Evolutionary conservation across 2,329 filamentous ascomycete species (phyloP).

Genomic region (Diplocarpon mali): DNA sequence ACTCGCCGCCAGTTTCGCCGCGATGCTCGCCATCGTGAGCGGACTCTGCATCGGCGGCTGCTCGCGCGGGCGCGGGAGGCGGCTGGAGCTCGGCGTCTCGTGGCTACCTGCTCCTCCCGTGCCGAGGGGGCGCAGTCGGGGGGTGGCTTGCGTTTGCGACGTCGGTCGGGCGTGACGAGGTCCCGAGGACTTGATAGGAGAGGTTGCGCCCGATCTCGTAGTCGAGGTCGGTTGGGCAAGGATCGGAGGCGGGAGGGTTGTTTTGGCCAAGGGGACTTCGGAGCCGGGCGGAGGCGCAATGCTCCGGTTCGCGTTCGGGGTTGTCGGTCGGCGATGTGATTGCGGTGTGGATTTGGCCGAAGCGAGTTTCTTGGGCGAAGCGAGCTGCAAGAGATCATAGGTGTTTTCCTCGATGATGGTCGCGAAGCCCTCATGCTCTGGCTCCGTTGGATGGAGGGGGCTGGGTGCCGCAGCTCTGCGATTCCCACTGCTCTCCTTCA

Average conservation of each 20-base stretch:
- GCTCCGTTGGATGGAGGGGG: not conserved
- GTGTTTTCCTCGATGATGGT: slow-evolving; percentile 39
- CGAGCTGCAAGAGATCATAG: slow-evolving; percentile 31
- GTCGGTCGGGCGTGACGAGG: slow-evolving; percentile 3
- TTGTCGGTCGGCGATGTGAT: not conserved
- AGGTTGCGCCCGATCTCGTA: slow-evolving; percentile 3
- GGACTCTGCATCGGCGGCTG: slow-evolving; percentile 39
- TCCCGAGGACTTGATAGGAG: slow-evolving; percentile 5
- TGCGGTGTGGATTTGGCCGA: slow-evolving; percentile 18
- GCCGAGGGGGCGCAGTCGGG: slow-evolving; percentile 10
- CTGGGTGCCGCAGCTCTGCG: slow-evolving; percentile 15
- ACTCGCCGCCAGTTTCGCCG: slow-evolving; percentile 51
- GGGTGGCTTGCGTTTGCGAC: slow-evolving; percentile 10
- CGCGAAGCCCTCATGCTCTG: slow-evolving; percentile 32
- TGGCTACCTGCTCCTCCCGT: not conserved
- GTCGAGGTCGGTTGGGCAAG: not conserved
- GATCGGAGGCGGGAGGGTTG: slow-evolving; percentile 4
- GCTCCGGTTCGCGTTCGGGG: not conserved
- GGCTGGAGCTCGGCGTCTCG: slow-evolving; percentile 8
- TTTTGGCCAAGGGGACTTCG: slow-evolving; percentile 18
- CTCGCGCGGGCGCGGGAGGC: slow-evolving; percentile 23
- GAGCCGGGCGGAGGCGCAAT: slow-evolving; percentile 8
- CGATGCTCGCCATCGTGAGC: slow-evolving; percentile 49
- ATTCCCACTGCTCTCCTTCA: slow-evolving; percentile 29
- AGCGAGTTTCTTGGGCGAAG: slow-evolving; percentile 27